Evolutionary conservation across 2,329 filamentous ascomycete genomes (phyloP).

Genomic region (Talaromyces piceae): DNA sequence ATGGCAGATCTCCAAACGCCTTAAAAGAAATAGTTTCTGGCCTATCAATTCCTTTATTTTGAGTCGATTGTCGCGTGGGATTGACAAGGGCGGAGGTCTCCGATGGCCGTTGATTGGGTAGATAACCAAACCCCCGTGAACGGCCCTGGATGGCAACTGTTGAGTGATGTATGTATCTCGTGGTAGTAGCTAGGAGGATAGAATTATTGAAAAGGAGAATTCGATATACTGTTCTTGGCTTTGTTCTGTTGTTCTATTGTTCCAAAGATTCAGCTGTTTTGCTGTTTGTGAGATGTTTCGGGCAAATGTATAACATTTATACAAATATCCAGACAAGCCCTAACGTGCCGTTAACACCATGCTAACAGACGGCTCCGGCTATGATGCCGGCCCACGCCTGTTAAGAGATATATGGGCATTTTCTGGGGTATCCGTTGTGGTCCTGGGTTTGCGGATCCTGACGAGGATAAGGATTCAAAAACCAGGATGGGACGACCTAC

Average conservation of each 20-base stretch:
- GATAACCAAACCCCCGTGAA: neutral
- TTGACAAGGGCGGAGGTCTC: neutral
- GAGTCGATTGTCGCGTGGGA: neutral
- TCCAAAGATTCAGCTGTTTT: neutral
- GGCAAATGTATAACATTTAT: neutral
- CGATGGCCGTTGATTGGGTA: neutral
- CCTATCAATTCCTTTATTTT: neutral
- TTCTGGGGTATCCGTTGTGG: constrained; percentile 14
- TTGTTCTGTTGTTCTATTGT: neutral
- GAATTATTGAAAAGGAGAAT: neutral
- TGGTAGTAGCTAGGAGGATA: neutral
- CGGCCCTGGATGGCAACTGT: neutral
- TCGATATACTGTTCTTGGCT: neutral
- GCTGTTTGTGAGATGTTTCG: neutral
- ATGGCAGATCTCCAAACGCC: neutral
- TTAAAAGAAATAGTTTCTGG: neutral
- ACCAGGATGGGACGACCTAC: constrained; percentile 17
- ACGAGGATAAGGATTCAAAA: constrained; percentile 18
- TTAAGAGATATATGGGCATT: constrained; percentile 18
- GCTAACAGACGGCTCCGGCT: neutral
- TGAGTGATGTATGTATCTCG: neutral
- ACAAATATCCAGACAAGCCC: too few relatives aligned
- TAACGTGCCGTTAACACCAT: neutral
- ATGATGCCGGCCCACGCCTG: constrained; percentile 13
- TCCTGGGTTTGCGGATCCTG: constrained; percentile 14